These are phyloP conservation scores for Oldenlandia corymbosa DNA, from an alignment of 257 asterid genomes.

Conservation along the genomic window DNA sequence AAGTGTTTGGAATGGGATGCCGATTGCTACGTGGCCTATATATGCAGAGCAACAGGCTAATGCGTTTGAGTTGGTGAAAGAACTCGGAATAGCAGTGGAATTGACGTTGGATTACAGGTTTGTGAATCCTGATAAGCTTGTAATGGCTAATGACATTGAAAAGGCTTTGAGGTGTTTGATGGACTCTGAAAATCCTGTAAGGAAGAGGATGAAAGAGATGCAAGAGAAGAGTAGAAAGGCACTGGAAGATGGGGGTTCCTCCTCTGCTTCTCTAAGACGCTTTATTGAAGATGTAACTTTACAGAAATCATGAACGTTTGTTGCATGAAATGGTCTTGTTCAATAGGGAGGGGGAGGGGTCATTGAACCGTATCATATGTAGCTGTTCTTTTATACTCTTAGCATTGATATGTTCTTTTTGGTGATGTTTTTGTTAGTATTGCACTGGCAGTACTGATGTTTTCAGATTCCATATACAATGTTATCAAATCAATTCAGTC, in stretches of 20 bases:
- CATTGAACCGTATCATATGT: too few relatives aligned
- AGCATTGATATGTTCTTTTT: too few relatives aligned
- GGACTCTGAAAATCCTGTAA: slow-evolving; percentile 7
- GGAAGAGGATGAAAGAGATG: slow-evolving; percentile 7
- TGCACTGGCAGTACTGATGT: too few relatives aligned
- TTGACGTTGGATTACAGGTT: slow-evolving; percentile 4
- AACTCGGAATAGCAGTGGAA: slow-evolving; percentile 12
- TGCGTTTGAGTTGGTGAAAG: slow-evolving; percentile 12
- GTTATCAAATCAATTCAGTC: too few relatives aligned
- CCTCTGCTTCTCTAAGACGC: too few relatives aligned
- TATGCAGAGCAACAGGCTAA: slow-evolving; percentile 6
- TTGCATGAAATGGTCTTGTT: too few relatives aligned
- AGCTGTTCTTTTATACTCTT: too few relatives aligned
- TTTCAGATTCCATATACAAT: too few relatives aligned
- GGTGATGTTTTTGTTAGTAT: too few relatives aligned
- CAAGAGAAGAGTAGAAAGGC: slow-evolving; percentile 3
- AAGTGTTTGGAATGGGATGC: slow-evolving; percentile 12
- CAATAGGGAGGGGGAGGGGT: too few relatives aligned
- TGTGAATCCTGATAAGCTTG: background rate
- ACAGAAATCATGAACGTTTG: too few relatives aligned
- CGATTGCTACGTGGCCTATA: slow-evolving; percentile 15
- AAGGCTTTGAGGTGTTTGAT: slow-evolving; percentile 9
- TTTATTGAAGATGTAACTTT: slow-evolving; percentile 4
- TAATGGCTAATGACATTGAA: slow-evolving; percentile 1
- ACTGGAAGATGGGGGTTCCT: slow-evolving; percentile 1